Evolutionary conservation across 768 basidiomycete species (phyloP), one percentile per base, ranked within the genome.

Genomic region (Naganishia antarctica): DNA sequence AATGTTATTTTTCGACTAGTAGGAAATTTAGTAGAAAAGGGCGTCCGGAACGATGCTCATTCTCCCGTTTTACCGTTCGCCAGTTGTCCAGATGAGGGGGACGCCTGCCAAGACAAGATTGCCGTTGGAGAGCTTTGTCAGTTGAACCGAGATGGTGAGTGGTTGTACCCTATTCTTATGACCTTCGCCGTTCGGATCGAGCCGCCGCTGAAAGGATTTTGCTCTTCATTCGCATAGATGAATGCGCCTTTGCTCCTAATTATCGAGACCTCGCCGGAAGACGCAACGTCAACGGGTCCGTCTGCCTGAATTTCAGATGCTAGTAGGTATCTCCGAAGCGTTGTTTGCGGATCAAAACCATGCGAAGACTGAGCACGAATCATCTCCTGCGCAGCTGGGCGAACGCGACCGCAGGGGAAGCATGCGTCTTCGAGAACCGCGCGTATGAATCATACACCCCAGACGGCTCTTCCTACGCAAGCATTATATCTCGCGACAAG

Each of bases 291-390:
- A 90, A 93, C 71, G 90, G 90, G 29, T 84, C 88, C 3, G 81
- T 91, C 21, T 93, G 91, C 74, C 81, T 94, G 57, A 88, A 90
- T 71, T 86, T 85, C 71, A 75, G 82, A 3, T 92, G 91, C 87
- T 85, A 86, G 90, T 91, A 74, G 40, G 66, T 67, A 8, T 49
- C 32, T 28, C 21, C 46, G 47, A 57, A 4, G 16, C 21, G 0
- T 49, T 4, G 34, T 34, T 43, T 47, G 21, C 43, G 50, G 4
- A 12, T 21, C 29, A 25, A 31, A n/a, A 31, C 18, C 6, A 16
- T 8, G n/a, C 1, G 48, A 13, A 51, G 18, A 57, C 41, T 21
- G 44, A 48, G 21, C 25, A 15, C 15, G 31, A 45, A n/a, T 3
- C 46, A 37, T 23, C 9, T 15, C 8, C 46, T 34, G 2, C 61